Evolutionary conservation across 306 rosid species (phyloP), one percentile per base, ranked within the genome.

Genomic region (Argentina anserina): DNA sequence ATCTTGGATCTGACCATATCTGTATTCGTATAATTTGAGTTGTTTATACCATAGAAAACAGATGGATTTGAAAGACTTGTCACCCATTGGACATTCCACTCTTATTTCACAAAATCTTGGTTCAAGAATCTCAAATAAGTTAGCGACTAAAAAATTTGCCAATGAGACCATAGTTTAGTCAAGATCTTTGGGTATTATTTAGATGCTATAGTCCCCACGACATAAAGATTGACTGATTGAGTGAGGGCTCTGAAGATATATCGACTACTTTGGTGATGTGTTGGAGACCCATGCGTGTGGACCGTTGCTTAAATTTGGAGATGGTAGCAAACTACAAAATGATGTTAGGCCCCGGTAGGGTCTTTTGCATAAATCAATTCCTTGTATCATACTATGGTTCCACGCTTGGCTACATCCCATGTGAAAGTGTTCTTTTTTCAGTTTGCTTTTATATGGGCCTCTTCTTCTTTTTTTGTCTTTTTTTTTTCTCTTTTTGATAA

Each of bases 381-480:
- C 9, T 39, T 28, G 39, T 71, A 77, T 81, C 80, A 77, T 77
- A 78, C 18, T 63, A 17, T 34, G 59, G 73, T 74, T 40, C 82
- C 77, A 63, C 9, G 58, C 55, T 31, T 47, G 49, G 69, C 79
- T 40, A 63, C 85, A 81, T 36, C 59, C 85, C 85, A 77, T 53
- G 82, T 82, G 77, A 82, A 18, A 50, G 7, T 70, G 28, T 56
- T 18, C 56, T 61, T 58, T 33, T 36, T 26, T 5, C 0, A 8
- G 3, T 28, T 58, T 18, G 5, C 12, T 58, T 58, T 12, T 13
- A 5, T 6, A 10, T 11, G 66, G 13, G 3, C 17, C 66, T 61
- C 23, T 7, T 31, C 18, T 34, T 61, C 66, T 33, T 7, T 1
- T 9, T 34, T 14, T 61, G 23, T n/a, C n/a, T n/a, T n/a, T n/a